Conservation (phyloP, 1,139 yeast species). For the Diutina ranongensis region DNA sequence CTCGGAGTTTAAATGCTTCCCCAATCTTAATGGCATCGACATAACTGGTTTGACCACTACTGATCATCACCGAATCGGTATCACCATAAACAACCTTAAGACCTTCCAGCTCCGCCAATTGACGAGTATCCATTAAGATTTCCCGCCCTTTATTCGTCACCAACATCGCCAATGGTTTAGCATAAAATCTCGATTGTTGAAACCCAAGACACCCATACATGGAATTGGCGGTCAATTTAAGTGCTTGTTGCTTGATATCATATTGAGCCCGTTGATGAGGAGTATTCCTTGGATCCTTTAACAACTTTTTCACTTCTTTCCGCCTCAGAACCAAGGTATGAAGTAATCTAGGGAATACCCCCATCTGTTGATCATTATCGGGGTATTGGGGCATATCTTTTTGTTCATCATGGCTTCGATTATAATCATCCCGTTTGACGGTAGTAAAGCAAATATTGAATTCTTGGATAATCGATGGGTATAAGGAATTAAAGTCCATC, state of each 20-base stretch:
- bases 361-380: constrained; percentile 43
- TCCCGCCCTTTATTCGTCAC: constrained; percentile 96
- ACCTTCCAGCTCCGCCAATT: constrained; percentile 75
- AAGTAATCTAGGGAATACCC: constrained; percentile 79
- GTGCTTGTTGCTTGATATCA: constrained; percentile 93
- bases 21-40: constrained; percentile 77
- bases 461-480: constrained; percentile 96
- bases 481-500: constrained; percentile 96
- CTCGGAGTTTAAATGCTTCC: constrained; percentile 68
- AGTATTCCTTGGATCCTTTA: constrained; percentile 64
- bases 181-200: constrained; percentile 85
- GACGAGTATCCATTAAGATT: constrained; percentile 86
- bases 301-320: constrained; percentile 78
- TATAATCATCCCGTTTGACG: constrained; percentile 55
- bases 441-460: constrained; percentile 96
- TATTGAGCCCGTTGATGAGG: constrained; percentile 62
- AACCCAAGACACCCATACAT: constrained; percentile 99
- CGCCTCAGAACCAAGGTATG: constrained; percentile 84
- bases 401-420: constrained; percentile 37
- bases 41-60: constrained; percentile 65
- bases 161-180: constrained; percentile 90
- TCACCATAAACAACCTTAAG: constrained; percentile 94
- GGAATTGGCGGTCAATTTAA: constrained; percentile 94
- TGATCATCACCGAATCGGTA: constrained; percentile 98
- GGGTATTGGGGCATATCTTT: constrained; percentile 70